Conservation (phyloP, 805 yeast species). For the Candida alai region DNA sequence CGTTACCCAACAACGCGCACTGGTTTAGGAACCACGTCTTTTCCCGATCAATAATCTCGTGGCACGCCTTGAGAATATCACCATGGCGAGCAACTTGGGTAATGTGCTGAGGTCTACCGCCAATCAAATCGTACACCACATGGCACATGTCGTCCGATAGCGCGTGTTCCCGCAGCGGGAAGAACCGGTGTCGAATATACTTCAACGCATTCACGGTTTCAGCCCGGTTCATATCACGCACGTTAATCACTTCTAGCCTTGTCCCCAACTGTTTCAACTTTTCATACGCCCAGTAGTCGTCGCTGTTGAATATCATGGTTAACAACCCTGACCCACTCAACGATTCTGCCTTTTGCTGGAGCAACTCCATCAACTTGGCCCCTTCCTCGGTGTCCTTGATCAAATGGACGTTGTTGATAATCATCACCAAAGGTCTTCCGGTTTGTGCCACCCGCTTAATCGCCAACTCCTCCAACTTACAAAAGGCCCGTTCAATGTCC, state of each 20-base stretch:
- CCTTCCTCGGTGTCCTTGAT: conserved; percentile 78
- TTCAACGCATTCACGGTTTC: conserved; percentile 56
- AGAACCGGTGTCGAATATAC: conserved; percentile 43
- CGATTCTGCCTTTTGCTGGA: conserved; percentile 81
- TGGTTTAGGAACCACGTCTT: conserved; percentile 84
- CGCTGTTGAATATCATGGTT: conserved; percentile 71
- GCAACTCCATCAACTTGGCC: conserved; percentile 59
- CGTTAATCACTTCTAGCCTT: conserved; percentile 66
- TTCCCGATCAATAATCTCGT: conserved; percentile 69
- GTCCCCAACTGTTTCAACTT: conserved; percentile 69
- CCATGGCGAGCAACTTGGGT: conserved; percentile 62
- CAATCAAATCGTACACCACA: conserved; percentile 63
- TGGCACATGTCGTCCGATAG: conserved; percentile 41
- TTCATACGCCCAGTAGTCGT: conserved; percentile 86
- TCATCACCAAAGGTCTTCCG: conserved; percentile 58
- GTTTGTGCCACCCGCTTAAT: conserved; percentile 37
- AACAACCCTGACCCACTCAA: conserved; percentile 70
- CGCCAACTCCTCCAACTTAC: conserved; percentile 71
- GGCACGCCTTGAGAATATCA: conserved; percentile 59
- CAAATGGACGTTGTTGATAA: conserved; percentile 72
- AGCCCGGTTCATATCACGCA: conserved; percentile 53
- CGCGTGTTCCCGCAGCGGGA: conserved; percentile 31
- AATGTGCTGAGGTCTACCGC: conserved; percentile 83
- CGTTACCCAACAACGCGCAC: conserved; percentile 71
- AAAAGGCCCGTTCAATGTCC: conserved; percentile 80